Evolutionary conservation across 345 rosid species (phyloP).

Genomic region (Linum usitatissimum): DNA sequence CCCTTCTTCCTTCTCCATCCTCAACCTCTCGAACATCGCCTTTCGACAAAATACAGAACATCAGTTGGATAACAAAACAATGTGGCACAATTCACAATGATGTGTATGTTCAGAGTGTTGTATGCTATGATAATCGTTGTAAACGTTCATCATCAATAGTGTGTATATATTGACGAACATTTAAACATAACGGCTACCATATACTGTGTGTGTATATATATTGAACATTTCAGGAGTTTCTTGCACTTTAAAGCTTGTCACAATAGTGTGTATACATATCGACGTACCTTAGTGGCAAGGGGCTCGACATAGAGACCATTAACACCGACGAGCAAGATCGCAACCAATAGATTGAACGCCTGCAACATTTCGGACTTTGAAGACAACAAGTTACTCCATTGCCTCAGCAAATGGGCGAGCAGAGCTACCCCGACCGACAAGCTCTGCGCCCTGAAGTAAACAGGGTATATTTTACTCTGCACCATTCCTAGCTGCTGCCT

Average conservation of each 20-base stretch:
- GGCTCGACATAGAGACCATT: conserved; percentile 57
- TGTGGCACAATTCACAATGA: too few relatives aligned
- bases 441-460: conserved; percentile 45
- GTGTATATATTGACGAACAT: too few relatives aligned
- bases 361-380: conserved; percentile 41
- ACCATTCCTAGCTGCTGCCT: conserved; percentile 62
- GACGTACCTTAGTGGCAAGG: conserved; percentile 57
- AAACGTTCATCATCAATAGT: too few relatives aligned
- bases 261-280: not conserved
- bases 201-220: too few relatives aligned
- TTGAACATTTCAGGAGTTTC: too few relatives aligned
- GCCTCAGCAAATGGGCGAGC: conserved; percentile 39
- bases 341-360: conserved; percentile 34
- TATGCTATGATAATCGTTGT: too few relatives aligned
- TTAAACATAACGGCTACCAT: too few relatives aligned
- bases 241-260: too few relatives aligned
- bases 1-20: conserved; percentile 71
- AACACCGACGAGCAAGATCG: conserved; percentile 36
- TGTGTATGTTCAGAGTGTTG: too few relatives aligned
- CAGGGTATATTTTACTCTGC: conserved; percentile 78
- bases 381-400: conserved; percentile 15
- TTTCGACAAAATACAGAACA: not conserved
- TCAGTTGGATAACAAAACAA: too few relatives aligned
- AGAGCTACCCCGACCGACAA: conserved; percentile 34
- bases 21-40: conserved; percentile 69